phyloP scores from a whole-genome alignment of 1,139 yeast species.

The Petasospora rhodanensis region DNA sequence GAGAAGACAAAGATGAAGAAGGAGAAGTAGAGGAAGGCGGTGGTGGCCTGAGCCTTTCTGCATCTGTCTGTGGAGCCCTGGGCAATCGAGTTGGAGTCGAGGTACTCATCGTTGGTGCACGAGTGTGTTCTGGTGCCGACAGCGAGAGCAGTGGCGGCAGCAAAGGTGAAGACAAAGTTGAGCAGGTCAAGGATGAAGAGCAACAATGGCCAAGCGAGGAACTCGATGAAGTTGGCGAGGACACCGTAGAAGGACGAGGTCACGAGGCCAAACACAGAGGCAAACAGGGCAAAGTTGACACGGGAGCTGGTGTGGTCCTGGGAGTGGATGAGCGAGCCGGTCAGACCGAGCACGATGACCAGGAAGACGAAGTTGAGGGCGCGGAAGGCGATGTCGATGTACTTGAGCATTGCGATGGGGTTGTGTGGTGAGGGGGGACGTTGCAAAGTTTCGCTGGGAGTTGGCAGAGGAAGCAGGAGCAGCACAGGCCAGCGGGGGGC shows the following conservation, averaged over 20 bases:
- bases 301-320: conserved; percentile 63
- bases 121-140: conserved; percentile 85
- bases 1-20: conserved; percentile 73
- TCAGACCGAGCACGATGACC: conserved; percentile 74
- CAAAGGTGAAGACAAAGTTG: conserved; percentile 85
- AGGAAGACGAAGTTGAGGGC: conserved; percentile 68
- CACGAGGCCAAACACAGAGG: conserved; percentile 80
- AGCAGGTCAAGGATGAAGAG: conserved; percentile 74
- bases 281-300: conserved; percentile 82
- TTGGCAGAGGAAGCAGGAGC: too few relatives aligned
- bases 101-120: conserved; percentile 64
- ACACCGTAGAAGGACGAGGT: conserved; percentile 79
- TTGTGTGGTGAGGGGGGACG: conserved; percentile 1
- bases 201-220: conserved; percentile 83
- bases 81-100: conserved; percentile 59
- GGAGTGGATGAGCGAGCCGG: conserved; percentile 78
- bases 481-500: too few relatives aligned
- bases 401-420: conserved; percentile 7
- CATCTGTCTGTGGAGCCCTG: conserved; percentile 82
- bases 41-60: conserved; percentile 90
- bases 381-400: conserved; percentile 12
- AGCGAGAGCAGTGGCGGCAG: conserved; percentile 93
- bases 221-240: conserved; percentile 69
- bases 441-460: neutral
- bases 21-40: conserved; percentile 87